phyloP scores from a whole-genome alignment of 1,139 yeast genomes.

The Nematodospora anomalae region DNA sequence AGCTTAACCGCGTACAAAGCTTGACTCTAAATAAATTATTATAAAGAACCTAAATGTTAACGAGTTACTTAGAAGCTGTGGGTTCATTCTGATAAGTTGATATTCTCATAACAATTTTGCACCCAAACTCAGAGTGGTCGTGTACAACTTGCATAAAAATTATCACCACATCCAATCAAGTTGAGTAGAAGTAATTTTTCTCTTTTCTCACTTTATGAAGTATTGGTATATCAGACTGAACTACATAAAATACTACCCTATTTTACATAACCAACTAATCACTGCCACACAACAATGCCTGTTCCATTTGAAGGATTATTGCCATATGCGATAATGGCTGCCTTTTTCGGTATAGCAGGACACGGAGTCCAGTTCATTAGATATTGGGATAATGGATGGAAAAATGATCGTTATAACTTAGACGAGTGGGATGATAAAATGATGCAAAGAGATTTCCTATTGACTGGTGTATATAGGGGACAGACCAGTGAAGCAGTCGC shows the following conservation, averaged over 20 bases:
- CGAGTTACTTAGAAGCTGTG: too few relatives aligned
- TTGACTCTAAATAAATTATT: too few relatives aligned
- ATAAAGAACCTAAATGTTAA: too few relatives aligned
- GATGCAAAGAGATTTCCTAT: constrained; percentile 70
- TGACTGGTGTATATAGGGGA: constrained; percentile 73
- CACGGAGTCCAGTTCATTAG: constrained; percentile 48
- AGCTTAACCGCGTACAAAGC: too few relatives aligned
- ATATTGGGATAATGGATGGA: constrained; percentile 56
- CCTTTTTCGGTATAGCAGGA: constrained; percentile 50
- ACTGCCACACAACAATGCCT: constrained; percentile 30
- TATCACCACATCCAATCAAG: neutral
- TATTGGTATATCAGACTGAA: too few relatives aligned
- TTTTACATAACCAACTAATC: too few relatives aligned
- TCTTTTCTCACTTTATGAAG: too few relatives aligned
- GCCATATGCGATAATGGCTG: constrained; percentile 51
- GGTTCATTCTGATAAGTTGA: too few relatives aligned
- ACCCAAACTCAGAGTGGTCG: neutral
- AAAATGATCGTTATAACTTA: constrained; percentile 47
- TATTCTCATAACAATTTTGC: too few relatives aligned
- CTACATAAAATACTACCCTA: too few relatives aligned
- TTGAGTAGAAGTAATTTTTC: neutral
- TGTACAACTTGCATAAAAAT: neutral
- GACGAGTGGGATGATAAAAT: constrained; percentile 50
- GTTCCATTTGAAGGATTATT: constrained; percentile 53
- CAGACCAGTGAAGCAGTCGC: constrained; percentile 70